Conservation (phyloP, 345 rosid genomes). For the Ceriops decandra region DNA sequence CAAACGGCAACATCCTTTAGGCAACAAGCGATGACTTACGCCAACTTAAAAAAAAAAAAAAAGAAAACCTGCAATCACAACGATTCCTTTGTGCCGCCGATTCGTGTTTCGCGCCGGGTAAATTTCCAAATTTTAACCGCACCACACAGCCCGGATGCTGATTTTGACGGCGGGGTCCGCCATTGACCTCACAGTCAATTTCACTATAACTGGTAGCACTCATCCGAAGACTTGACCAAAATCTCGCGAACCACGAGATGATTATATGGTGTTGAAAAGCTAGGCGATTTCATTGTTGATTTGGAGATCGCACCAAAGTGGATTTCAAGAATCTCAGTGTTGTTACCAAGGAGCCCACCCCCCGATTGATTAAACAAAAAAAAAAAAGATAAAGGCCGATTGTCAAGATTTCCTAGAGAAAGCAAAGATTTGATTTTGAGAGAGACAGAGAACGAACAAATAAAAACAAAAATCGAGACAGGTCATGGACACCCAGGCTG, state of each 20-base stretch:
- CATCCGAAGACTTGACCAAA: slow-evolving; percentile 19
- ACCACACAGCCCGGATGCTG: neutral
- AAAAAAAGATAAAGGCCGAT: slow-evolving; percentile 25
- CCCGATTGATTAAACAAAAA: neutral
- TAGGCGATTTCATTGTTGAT: slow-evolving; percentile 14
- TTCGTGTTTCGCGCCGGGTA: slow-evolving; percentile 12
- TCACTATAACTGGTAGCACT: neutral
- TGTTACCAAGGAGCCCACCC: slow-evolving; percentile 15
- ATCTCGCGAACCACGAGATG: slow-evolving; percentile 23
- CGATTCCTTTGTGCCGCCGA: neutral
- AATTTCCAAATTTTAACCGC: neutral
- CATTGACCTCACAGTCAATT: slow-evolving; percentile 15
- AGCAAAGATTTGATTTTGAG: slow-evolving; percentile 49
- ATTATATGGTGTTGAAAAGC: neutral
- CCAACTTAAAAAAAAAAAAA: too few species aligned
- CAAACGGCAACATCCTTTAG: too few species aligned
- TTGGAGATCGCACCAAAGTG: slow-evolving; percentile 44
- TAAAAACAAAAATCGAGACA: neutral
- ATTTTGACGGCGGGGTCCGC: slow-evolving; percentile 32
- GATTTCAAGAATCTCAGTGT: slow-evolving; percentile 51
- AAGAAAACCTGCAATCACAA: too few species aligned
- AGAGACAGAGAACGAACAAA: slow-evolving; percentile 19
- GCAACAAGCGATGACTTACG: too few species aligned
- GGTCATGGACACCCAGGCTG: neutral
- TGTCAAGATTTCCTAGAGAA: slow-evolving; percentile 39